phyloP scores from a whole-genome alignment of 306 rosid species.

The Dalbergia oliveri region DNA sequence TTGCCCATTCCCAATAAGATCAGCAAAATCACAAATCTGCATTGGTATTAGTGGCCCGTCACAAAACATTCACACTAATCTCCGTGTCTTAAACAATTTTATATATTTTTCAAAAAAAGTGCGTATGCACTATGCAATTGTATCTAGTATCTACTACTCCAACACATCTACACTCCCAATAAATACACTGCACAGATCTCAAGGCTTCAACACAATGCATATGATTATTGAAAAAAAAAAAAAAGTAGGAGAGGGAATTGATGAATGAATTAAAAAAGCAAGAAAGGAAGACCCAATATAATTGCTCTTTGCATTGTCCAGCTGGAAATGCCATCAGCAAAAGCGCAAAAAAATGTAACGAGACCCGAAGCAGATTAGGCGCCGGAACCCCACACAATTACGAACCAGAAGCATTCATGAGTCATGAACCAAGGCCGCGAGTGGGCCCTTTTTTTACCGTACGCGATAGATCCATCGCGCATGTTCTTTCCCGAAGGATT shows the following conservation, averaged over 20 bases:
- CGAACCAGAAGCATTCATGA: background rate
- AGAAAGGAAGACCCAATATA: background rate
- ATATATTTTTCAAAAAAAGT: too few relatives aligned
- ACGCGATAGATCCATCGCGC: background rate
- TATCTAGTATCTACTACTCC: background rate
- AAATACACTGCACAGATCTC: slow-evolving; percentile 30
- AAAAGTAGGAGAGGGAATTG: background rate
- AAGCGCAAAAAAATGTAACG: slow-evolving; percentile 19
- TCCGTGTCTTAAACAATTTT: background rate
- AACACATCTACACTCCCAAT: slow-evolving; percentile 2
- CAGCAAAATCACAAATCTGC: slow-evolving; percentile 1
- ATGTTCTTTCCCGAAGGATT: background rate
- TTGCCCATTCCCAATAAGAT: slow-evolving; percentile 38
- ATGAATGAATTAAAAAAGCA: background rate
- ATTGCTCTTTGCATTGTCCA: slow-evolving; percentile 48
- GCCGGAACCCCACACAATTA: background rate
- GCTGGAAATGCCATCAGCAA: slow-evolving; percentile 63
- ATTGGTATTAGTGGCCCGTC: slow-evolving; percentile 1
- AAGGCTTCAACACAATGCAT: background rate
- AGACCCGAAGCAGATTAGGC: slow-evolving; percentile 17
- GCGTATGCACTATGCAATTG: background rate
- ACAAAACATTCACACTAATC: slow-evolving; percentile 15
- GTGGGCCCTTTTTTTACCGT: background rate
- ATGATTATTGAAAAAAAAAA: background rate
- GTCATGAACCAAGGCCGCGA: background rate